These are phyloP conservation scores for Extremus antarcticus DNA, from an alignment of 495 filamentous ascomycete species.

Conservation along the genomic window DNA sequence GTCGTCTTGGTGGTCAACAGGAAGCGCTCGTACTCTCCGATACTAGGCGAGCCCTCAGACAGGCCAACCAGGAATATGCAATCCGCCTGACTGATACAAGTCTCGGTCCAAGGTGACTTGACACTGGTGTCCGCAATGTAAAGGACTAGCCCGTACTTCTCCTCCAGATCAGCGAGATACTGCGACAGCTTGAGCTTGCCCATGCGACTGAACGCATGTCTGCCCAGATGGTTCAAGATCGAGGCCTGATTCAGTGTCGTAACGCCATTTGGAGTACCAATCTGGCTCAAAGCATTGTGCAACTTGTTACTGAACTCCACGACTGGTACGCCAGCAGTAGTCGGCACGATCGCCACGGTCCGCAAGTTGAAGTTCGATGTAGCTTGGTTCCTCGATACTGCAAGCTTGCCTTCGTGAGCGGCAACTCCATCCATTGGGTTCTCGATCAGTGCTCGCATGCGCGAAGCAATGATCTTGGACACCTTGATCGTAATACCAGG, in stretches of 20 bases:
- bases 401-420: constrained; percentile 33
- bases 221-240: constrained; percentile 85
- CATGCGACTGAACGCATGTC: constrained; percentile 94
- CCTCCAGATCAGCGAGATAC: constrained; percentile 91
- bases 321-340: constrained; percentile 84
- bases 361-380: constrained; percentile 85
- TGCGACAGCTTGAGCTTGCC: constrained; percentile 93
- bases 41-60: constrained; percentile 76
- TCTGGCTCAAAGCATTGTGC: constrained; percentile 74
- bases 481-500: constrained; percentile 98
- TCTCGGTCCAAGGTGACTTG: constrained; percentile 95
- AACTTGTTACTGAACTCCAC: constrained; percentile 90
- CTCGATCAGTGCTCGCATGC: constrained; percentile 83
- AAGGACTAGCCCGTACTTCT: constrained; percentile 89
- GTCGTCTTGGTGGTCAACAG: constrained; percentile 95
- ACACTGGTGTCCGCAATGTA: constrained; percentile 98
- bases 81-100: constrained; percentile 92
- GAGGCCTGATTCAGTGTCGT: constrained; percentile 88
- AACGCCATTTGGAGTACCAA: constrained; percentile 78
- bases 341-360: constrained; percentile 83
- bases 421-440: constrained; percentile 53
- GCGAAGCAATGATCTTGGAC: constrained; percentile 91
- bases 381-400: constrained; percentile 53
- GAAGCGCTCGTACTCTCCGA: constrained; percentile 94
- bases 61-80: constrained; percentile 87